These are phyloP conservation scores for Tolypocladium sp. DNA, from an alignment of 2,329 filamentous ascomycete genomes.

Conservation along the genomic window DNA sequence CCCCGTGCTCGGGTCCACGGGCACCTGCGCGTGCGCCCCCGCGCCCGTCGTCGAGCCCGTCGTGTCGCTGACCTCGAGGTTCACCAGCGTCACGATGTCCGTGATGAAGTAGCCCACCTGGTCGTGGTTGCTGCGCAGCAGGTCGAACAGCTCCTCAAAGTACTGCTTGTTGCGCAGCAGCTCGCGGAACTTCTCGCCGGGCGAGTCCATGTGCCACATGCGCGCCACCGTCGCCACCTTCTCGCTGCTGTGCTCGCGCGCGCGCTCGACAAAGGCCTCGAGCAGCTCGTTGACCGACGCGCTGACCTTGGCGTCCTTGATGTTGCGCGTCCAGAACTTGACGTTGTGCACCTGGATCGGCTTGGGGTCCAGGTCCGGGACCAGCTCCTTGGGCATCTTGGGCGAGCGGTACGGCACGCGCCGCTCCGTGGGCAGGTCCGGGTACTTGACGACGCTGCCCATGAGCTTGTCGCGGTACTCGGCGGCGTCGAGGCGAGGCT, in stretches of 20 bases:
- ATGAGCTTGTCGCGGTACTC: conserved; percentile 19
- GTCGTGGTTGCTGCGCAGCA: conserved; percentile 13
- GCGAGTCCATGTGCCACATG: conserved; percentile 20
- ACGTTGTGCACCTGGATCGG: conserved; percentile 17
- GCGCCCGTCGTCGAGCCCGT: conserved; percentile 5
- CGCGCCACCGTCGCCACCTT: conserved; percentile 16
- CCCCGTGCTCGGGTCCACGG: conserved; percentile 10
- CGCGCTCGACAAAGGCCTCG: conserved; percentile 14
- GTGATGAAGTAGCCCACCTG: conserved; percentile 17
- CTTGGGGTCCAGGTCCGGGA: conserved; percentile 15
- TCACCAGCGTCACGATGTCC: conserved; percentile 16
- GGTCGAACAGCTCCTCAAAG: conserved; percentile 16
- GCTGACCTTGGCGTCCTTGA: conserved; percentile 13
- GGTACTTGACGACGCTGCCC: conserved; percentile 18
- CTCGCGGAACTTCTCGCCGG: conserved; percentile 18
- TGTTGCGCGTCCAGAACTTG: conserved; percentile 16
- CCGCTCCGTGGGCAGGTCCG: conserved; percentile 15
- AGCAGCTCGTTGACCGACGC: conserved; percentile 16
- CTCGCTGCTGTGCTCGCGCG: conserved; percentile 9
- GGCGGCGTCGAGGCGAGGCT: conserved; percentile 15
- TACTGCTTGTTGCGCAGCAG: conserved; percentile 14
- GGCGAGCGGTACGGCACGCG: conserved; percentile 13
- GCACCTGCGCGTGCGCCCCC: conserved; percentile 8
- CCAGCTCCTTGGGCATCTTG: conserved; percentile 13
- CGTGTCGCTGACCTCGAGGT: conserved; percentile 12